Percentiles rank a stretch among this genome's conserved stretches.
Conservation (phyloP, 2,329 filamentous ascomycete genomes). For the Colletotrichum orchidophilum region DNA sequence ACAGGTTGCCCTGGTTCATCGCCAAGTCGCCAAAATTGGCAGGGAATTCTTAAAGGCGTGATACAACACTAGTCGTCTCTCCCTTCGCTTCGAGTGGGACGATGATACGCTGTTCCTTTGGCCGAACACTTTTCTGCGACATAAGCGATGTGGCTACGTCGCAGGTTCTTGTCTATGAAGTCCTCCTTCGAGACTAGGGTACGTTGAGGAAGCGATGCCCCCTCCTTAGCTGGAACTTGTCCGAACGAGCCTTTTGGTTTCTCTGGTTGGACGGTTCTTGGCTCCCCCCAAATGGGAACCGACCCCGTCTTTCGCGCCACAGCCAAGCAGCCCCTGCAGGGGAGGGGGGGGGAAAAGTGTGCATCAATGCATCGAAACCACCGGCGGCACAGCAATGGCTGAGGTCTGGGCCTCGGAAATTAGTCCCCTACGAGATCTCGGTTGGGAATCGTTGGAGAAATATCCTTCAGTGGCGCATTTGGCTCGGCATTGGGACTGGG, state of each 20-base stretch:
- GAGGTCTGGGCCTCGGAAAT: slow-evolving; percentile 12
- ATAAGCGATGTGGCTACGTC: neutral
- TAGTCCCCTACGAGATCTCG: slow-evolving; percentile 4
- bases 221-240: neutral
- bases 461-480: neutral
- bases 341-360: neutral
- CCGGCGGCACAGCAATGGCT: slow-evolving; percentile 23
- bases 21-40: neutral
- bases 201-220: neutral
- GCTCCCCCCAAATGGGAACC: slow-evolving; percentile 19
- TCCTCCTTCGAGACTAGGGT: neutral
- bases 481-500: neutral
- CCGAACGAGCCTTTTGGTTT: neutral
- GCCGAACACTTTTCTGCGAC: neutral
- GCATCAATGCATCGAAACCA: neutral
- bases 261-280: slow-evolving; percentile 3
- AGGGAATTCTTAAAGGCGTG: slow-evolving; percentile 3
- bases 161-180: neutral
- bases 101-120: slow-evolving; percentile 19
- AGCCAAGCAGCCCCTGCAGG: slow-evolving; percentile 28
- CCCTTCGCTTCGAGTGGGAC: slow-evolving; percentile 4
- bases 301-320: slow-evolving; percentile 3
- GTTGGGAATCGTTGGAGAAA: slow-evolving; percentile 5
- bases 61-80: neutral
- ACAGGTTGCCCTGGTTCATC: neutral